phyloP scores from a whole-genome alignment of 1,284 basidiomycete genomes.

The Fomitopsis palustris region DNA sequence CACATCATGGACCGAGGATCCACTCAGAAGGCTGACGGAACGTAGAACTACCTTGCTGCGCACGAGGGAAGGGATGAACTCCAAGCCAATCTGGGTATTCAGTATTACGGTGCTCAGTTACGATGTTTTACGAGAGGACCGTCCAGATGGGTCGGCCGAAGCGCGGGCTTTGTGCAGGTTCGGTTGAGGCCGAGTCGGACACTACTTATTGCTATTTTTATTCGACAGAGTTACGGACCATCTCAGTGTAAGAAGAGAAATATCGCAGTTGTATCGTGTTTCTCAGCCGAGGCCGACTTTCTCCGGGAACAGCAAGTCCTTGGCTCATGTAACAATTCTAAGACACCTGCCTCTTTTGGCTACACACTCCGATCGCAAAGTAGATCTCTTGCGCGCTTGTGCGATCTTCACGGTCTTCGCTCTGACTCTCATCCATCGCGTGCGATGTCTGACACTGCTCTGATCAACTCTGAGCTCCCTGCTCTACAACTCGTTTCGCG shows the following conservation, averaged over 20 bases:
- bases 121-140: slow-evolving; percentile 12
- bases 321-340: neutral
- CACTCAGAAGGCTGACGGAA: slow-evolving; percentile 11
- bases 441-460: slow-evolving; percentile 24
- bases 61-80: neutral
- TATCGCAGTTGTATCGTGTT: no score
- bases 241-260: no score
- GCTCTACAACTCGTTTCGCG: slow-evolving; percentile 66
- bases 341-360: neutral
- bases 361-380: neutral
- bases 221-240: no score
- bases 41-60: slow-evolving; percentile 6
- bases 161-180: slow-evolving; percentile 18
- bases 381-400: neutral
- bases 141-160: slow-evolving; percentile 11
- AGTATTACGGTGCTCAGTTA: slow-evolving; percentile 20
- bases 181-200: slow-evolving; percentile 9
- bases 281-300: no score
- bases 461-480: slow-evolving; percentile 54
- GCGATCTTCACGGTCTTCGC: neutral
- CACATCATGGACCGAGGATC: slow-evolving; percentile 5
- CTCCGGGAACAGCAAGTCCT: neutral
- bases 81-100: slow-evolving; percentile 19
- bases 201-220: neutral
- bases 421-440: neutral